Conservation (phyloP, 140 eudicot species). For the Flaveria floridana region DNA sequence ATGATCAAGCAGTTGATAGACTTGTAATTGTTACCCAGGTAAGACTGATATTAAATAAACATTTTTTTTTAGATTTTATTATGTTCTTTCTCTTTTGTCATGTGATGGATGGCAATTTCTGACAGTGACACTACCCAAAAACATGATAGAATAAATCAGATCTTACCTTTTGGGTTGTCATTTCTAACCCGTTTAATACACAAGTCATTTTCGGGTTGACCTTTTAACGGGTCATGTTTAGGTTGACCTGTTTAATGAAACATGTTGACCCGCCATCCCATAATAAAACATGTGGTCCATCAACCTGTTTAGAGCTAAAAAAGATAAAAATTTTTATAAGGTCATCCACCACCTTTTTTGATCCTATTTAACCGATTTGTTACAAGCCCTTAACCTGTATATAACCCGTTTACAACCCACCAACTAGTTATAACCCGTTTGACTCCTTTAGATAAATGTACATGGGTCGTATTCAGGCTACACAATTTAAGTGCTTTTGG, state of each 20-base stretch:
- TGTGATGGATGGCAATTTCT: background rate
- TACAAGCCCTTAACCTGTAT: background rate
- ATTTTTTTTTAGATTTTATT: constrained; percentile 4
- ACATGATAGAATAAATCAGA: background rate
- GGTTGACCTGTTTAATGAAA: background rate
- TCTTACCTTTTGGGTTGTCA: background rate
- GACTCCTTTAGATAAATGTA: background rate
- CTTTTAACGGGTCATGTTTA: background rate
- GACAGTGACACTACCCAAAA: background rate
- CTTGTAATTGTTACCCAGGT: constrained; percentile 95
- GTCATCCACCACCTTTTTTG: background rate
- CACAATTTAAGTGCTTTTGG: background rate
- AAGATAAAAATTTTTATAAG: too few species aligned
- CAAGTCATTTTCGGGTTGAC: background rate
- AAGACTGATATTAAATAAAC: constrained; percentile 10
- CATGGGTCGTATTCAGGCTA: background rate
- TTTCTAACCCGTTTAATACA: background rate
- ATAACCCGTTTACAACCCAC: background rate
- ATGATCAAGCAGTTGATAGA: constrained; percentile 83
- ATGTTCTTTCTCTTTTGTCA: background rate
- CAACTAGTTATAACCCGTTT: background rate
- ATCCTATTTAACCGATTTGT: background rate
- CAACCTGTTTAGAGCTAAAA: background rate
- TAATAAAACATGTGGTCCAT: background rate
- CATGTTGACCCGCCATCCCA: background rate